Evolutionary conservation across 2,329 filamentous ascomycete genomes (phyloP).

Genomic region (Epichloe gansuensis): DNA sequence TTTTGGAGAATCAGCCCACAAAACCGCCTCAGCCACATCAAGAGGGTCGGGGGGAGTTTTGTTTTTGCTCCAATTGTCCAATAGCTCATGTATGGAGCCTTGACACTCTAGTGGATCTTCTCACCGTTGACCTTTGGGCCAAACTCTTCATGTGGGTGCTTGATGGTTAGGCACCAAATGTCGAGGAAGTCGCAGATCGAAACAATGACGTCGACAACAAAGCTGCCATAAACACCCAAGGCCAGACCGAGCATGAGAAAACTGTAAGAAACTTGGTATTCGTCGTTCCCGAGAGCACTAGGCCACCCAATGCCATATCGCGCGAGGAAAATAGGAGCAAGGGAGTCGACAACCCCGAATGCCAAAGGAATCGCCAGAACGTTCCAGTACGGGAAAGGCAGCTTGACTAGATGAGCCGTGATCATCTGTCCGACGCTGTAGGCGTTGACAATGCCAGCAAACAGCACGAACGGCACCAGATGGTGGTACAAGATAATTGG

Average conservation of each 20-base stretch:
- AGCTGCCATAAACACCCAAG: slow-evolving; percentile 89
- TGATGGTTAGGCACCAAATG: slow-evolving; percentile 97
- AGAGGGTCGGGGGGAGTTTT: not conserved
- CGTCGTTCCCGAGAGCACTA: slow-evolving; percentile 56
- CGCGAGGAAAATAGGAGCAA: slow-evolving; percentile 55
- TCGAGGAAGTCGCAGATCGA: slow-evolving; percentile 97
- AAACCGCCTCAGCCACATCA: not conserved
- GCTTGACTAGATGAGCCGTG: slow-evolving; percentile 79
- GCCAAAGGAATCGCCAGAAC: slow-evolving; percentile 67
- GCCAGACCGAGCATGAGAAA: slow-evolving; percentile 78
- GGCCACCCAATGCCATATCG: slow-evolving; percentile 58
- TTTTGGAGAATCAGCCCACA: not conserved
- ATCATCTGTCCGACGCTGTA: slow-evolving; percentile 96
- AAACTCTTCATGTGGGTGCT: slow-evolving; percentile 53
- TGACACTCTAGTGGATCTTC: slow-evolving; percentile 22
- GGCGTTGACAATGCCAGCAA: slow-evolving; percentile 80
- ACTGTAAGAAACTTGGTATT: slow-evolving; percentile 86
- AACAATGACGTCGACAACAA: slow-evolving; percentile 92
- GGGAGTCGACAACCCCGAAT: slow-evolving; percentile 65
- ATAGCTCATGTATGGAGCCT: not conserved
- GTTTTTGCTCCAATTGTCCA: not conserved
- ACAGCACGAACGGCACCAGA: slow-evolving; percentile 79
- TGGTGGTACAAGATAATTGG: slow-evolving; percentile 72
- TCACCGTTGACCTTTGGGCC: slow-evolving; percentile 21
- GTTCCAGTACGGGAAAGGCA: slow-evolving; percentile 83